Conservation (phyloP, 2,329 filamentous ascomycete species). For the Aspergillus carbonarius region DNA sequence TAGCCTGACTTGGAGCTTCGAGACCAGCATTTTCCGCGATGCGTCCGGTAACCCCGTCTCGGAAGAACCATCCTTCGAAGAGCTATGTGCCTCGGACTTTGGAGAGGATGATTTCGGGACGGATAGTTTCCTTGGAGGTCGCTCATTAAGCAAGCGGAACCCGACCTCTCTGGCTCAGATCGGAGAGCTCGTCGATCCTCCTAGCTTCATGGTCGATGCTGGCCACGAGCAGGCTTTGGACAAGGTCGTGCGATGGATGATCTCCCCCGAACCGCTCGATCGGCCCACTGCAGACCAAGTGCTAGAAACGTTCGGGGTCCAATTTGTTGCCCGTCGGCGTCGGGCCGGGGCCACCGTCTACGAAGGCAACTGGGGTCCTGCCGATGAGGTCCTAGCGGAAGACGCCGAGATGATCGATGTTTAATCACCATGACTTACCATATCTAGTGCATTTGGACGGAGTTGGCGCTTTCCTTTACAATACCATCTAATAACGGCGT, state of each 20-base stretch:
- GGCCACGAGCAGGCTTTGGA: slow-evolving; percentile 74
- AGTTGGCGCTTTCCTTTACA: slow-evolving; percentile 29
- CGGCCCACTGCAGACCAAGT: slow-evolving; percentile 76
- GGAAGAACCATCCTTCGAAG: slow-evolving; percentile 44
- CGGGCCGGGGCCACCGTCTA: slow-evolving; percentile 90
- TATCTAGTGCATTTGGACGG: slow-evolving; percentile 35
- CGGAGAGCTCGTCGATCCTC: slow-evolving; percentile 67
- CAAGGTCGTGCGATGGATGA: slow-evolving; percentile 83
- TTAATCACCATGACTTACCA: slow-evolving; percentile 34
- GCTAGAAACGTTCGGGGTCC: slow-evolving; percentile 69
- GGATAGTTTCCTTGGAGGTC: slow-evolving; percentile 32
- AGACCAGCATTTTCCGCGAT: slow-evolving; percentile 70
- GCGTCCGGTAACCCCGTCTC: slow-evolving; percentile 67
- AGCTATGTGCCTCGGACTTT: slow-evolving; percentile 44
- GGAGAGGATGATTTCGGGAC: slow-evolving; percentile 47
- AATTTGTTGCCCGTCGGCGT: slow-evolving; percentile 75
- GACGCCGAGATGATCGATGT: slow-evolving; percentile 66
- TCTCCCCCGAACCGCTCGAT: slow-evolving; percentile 68
- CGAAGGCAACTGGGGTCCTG: slow-evolving; percentile 92
- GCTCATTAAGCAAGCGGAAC: slow-evolving; percentile 26
- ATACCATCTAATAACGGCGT: slow-evolving; percentile 26
- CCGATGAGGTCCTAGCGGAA: slow-evolving; percentile 59
- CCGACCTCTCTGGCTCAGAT: slow-evolving; percentile 39
- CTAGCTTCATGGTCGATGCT: slow-evolving; percentile 83
- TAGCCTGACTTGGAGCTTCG: slow-evolving; percentile 76